phyloP scores from a whole-genome alignment of 768 basidiomycete species.

The Xerocomus spinulosus region DNA sequence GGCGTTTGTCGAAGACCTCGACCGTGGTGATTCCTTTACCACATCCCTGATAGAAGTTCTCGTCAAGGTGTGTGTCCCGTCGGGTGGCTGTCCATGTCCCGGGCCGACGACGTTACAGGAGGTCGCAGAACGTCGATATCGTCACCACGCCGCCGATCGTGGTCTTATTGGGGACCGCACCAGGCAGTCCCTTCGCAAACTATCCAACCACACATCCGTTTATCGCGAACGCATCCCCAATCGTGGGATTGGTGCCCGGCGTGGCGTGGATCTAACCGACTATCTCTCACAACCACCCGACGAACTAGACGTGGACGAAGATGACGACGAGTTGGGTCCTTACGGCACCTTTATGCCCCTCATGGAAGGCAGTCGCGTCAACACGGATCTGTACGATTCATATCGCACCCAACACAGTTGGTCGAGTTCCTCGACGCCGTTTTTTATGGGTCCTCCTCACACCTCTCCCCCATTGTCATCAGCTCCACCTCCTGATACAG shows the following conservation, averaged over 20 bases:
- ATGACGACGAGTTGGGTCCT: slow-evolving; percentile 59
- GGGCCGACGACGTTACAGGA: slow-evolving; percentile 44
- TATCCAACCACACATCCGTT: slow-evolving; percentile 50
- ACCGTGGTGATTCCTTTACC: slow-evolving; percentile 77
- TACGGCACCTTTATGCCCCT: slow-evolving; percentile 33
- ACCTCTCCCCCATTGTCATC: slow-evolving; percentile 25
- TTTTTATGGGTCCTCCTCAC: slow-evolving; percentile 20
- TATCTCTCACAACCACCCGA: slow-evolving; percentile 50
- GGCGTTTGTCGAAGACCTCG: slow-evolving; percentile 70
- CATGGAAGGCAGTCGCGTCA: slow-evolving; percentile 52
- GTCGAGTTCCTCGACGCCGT: slow-evolving; percentile 26
- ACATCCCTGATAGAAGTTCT: slow-evolving; percentile 69
- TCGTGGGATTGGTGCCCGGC: slow-evolving; percentile 32
- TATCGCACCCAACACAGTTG: slow-evolving; percentile 39
- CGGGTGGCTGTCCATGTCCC: not conserved
- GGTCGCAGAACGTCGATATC: slow-evolving; percentile 65
- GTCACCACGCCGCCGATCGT: slow-evolving; percentile 49
- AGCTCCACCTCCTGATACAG: slow-evolving; percentile 23
- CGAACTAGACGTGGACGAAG: slow-evolving; percentile 59
- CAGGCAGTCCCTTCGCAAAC: slow-evolving; percentile 53
- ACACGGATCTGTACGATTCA: slow-evolving; percentile 63
- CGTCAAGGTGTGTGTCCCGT: slow-evolving; percentile 57
- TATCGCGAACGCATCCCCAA: slow-evolving; percentile 45
- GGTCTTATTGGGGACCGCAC: slow-evolving; percentile 64
- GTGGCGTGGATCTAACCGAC: slow-evolving; percentile 42